Conservation (phyloP, 208 protist species). For the Crithidia fasciculata region DNA sequence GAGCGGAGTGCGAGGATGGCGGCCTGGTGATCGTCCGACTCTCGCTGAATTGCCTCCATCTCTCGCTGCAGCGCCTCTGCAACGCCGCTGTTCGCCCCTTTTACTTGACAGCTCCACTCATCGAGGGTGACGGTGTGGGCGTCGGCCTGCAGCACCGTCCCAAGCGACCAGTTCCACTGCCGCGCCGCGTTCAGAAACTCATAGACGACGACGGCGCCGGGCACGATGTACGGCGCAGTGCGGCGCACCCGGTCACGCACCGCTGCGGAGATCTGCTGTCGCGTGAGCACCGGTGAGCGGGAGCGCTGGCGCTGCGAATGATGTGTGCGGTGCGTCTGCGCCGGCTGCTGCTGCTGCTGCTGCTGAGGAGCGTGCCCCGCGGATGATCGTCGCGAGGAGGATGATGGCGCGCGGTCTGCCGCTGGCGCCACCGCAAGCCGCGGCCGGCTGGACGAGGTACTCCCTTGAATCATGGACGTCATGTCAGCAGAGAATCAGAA, state of each 20-base stretch:
- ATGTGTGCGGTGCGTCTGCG: neutral
- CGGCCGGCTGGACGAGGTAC: neutral
- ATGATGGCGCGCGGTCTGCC: neutral
- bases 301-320: neutral
- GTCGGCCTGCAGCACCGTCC: slow-evolving; percentile 33
- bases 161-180: slow-evolving; percentile 56
- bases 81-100: slow-evolving; percentile 35
- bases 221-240: slow-evolving; percentile 23
- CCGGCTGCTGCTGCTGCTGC: neutral
- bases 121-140: slow-evolving; percentile 39
- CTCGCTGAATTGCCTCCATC: slow-evolving; percentile 21
- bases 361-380: neutral
- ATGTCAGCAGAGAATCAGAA: slow-evolving; percentile 8
- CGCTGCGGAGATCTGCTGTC: slow-evolving; percentile 12
- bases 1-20: slow-evolving; percentile 36
- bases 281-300: slow-evolving; percentile 16
- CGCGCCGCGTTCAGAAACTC: slow-evolving; percentile 46
- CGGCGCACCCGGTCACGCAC: slow-evolving; percentile 20
- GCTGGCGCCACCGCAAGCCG: neutral
- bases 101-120: slow-evolving; percentile 37
- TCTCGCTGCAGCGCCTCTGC: slow-evolving; percentile 35
- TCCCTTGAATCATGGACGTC: neutral
- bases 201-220: slow-evolving; percentile 54
- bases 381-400: neutral
- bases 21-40: slow-evolving; percentile 38